Base-by-base conservation (phyloP, 2,329 filamentous ascomycete genomes). In the Aspergillus tamarii region DNA sequence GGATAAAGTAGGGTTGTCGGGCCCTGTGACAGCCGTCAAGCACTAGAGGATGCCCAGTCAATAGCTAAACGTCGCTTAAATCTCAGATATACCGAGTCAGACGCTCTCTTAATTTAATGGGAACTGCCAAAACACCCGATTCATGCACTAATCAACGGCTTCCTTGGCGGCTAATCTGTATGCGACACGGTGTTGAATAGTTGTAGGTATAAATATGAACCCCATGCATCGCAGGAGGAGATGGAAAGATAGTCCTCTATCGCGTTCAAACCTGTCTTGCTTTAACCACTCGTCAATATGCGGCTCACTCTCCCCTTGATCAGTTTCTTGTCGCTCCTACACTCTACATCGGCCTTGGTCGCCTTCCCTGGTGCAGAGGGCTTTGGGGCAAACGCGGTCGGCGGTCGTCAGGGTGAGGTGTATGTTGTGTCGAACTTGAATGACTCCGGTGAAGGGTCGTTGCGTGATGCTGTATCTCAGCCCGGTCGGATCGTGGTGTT, bases 281-380 rank as follows among this genome's bases (percentile, higher is more conserved):
- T 16, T 50, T 30, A 3, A 14, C 19, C 7, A 4, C 26, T 50
- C 2, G 7, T 16, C 55, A 64, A 60, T 8, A 66, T 67, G 65
- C 45, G 60, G 34, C 52, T 57, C 28, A 46, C 36, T 9, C 30
- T 23, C 28, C 23, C 60, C 19, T 41, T 69, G 12, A 19, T 60
- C 36, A 46, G 50, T 28, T 23, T 67, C 21, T 32, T 64, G 12
- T 52, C 54, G 11, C 61, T 73, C 59, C 32, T 53, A 16, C 60
- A 28, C 2, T 43, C 65, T 23, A 59, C 62, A 10, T 64, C 62
- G 12, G 71, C 70, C 36, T 67, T 74, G 23, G 56, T 70, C 34
- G 83, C 83, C 45, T 85, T 85, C 67, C 82, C 82, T 3, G 82
- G 83, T 23, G 83, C 83, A 11, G 82, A 84, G 73, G 82, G 83